These are phyloP conservation scores for Cetradonia linearis DNA, from an alignment of 495 filamentous ascomycete genomes.

Conservation along the genomic window DNA sequence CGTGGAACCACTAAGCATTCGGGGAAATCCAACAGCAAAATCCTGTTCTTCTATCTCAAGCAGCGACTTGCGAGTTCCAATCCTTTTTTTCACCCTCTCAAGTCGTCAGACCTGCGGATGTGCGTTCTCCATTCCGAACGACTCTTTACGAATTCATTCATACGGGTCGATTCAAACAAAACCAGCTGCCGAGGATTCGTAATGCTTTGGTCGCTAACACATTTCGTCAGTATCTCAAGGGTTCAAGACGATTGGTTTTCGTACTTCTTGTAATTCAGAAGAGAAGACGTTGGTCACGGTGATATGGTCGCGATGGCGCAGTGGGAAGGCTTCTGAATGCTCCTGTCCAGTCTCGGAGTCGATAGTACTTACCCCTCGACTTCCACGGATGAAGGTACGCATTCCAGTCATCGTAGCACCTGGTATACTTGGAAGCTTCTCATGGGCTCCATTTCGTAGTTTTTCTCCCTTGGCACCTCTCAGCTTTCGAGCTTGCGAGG, in stretches of 20 bases:
- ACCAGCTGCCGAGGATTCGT: neutral
- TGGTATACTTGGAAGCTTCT: slow-evolving; percentile 7
- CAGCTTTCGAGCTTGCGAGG: neutral
- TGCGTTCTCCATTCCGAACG: neutral
- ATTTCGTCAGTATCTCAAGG: neutral
- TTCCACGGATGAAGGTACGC: slow-evolving; percentile 10
- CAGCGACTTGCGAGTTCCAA: neutral
- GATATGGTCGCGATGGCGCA: neutral
- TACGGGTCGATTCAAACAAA: neutral
- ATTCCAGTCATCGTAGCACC: slow-evolving; percentile 8
- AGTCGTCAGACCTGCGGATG: neutral
- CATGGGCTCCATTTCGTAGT: neutral
- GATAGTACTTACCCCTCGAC: neutral
- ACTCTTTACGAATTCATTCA: neutral
- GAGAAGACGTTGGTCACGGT: neutral
- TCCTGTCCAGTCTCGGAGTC: slow-evolving; percentile 1
- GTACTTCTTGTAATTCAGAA: neutral
- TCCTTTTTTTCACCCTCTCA: neutral
- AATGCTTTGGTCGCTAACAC: neutral
- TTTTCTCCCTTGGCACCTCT: neutral
- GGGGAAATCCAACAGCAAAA: neutral
- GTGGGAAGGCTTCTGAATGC: neutral
- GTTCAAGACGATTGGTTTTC: neutral
- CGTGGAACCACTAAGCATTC: neutral
- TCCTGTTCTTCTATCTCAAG: neutral